A percentile compares a stretch with the other conserved stretches of the same genome.
phyloP scores from a whole-genome alignment of 352 stramenopile genomes.

The Phytophthora multivora region DNA sequence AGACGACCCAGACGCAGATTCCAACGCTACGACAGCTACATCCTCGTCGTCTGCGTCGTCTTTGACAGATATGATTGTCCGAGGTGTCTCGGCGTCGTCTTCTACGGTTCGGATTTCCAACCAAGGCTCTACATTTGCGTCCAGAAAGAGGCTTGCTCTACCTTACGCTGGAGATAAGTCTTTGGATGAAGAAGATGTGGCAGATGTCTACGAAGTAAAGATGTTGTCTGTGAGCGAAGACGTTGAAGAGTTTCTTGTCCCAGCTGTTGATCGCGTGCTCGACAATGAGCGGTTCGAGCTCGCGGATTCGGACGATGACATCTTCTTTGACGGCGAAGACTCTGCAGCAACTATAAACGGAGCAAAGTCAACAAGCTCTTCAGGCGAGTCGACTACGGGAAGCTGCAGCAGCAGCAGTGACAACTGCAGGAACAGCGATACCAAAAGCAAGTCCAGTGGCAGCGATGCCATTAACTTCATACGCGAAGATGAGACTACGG shows the following conservation, averaged over 20 bases:
- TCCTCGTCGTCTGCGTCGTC: constrained; percentile 22
- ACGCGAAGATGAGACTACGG: constrained; percentile 17
- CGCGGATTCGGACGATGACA: constrained; percentile 40
- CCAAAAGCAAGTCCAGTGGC: constrained; percentile 17
- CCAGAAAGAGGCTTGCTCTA: constrained; percentile 24
- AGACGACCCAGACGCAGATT: constrained; percentile 44
- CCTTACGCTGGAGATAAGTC: constrained; percentile 29
- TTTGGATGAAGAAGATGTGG: constrained; percentile 28
- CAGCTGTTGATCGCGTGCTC: constrained; percentile 27
- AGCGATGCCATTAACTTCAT: constrained; percentile 12
- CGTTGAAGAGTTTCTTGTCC: constrained; percentile 20
- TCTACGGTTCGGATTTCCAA: constrained; percentile 27
- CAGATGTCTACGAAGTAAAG: constrained; percentile 36
- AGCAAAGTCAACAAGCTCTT: constrained; percentile 42
- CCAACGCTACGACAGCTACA: constrained; percentile 26
- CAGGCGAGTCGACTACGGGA: constrained; percentile 49
- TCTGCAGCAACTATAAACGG: constrained; percentile 33
- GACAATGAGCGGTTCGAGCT: constrained; percentile 30
- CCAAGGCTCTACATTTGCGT: constrained; percentile 7
- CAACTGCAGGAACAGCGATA: constrained; percentile 19
- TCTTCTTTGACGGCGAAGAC: constrained; percentile 27
- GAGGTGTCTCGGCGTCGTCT: constrained; percentile 26
- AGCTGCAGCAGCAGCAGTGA: constrained; percentile 44
- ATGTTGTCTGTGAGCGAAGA: constrained; percentile 27
- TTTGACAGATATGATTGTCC: constrained; percentile 32